Percentiles rank a stretch among this genome's conserved stretches.
These are phyloP conservation scores for Xylariaceae sp. DNA, from an alignment of 2,329 filamentous ascomycete species.

Conservation along the genomic window DNA sequence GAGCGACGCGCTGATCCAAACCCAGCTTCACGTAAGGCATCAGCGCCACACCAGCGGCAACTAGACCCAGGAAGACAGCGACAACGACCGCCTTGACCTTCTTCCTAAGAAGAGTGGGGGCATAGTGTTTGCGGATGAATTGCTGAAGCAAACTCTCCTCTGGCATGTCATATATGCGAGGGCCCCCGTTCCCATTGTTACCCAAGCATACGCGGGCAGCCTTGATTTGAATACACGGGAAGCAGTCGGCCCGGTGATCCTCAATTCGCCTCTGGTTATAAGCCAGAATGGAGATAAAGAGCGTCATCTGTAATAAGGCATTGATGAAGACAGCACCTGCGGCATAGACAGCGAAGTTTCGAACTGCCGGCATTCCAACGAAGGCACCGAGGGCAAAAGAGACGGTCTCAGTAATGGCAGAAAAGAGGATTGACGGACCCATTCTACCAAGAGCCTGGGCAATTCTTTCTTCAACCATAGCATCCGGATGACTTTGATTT, in stretches of 20 bases:
- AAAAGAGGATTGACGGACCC: constrained; percentile 93
- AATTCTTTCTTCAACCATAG: constrained; percentile 78
- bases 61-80: constrained; percentile 77
- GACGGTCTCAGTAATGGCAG: constrained; percentile 88
- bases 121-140: constrained; percentile 88
- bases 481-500: constrained; percentile 85
- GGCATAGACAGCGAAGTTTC: constrained; percentile 95
- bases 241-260: constrained; percentile 80
- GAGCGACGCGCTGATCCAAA: constrained; percentile 88
- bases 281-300: constrained; percentile 88
- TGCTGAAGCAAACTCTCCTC: constrained; percentile 79
- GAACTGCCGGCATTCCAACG: constrained; percentile 95
- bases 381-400: constrained; percentile 90
- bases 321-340: constrained; percentile 96
- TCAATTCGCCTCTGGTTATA: constrained; percentile 90
- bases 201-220: constrained; percentile 63
- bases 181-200: constrained; percentile 52
- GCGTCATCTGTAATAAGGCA: constrained; percentile 90
- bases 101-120: constrained; percentile 71
- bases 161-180: constrained; percentile 64
- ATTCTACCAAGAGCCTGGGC: constrained; percentile 88
- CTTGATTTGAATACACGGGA: constrained; percentile 80
- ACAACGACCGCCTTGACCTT: constrained; percentile 73
- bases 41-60: constrained; percentile 78
- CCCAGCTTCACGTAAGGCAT: constrained; percentile 81